Base-by-base conservation (phyloP, 257 asterid species). In the Linderniella brevidens region DNA sequence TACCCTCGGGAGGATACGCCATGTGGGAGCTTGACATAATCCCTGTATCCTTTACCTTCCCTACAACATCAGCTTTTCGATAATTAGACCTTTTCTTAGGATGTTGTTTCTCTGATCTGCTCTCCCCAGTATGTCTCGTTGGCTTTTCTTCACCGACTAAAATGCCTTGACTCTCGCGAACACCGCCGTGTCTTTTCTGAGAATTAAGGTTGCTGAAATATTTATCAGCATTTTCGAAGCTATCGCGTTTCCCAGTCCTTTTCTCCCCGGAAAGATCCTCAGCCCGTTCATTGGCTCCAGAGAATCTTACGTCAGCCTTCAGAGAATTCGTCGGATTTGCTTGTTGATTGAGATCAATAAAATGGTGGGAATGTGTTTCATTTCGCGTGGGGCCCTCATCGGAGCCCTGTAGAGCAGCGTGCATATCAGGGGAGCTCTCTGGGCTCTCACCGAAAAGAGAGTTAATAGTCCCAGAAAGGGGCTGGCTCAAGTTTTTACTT, bases 201-300 rank as follows among this genome's bases (percentile, higher is more conserved):
- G 57, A 17, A 52, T 64, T 55, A 56, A 50, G 65, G 41, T 74
- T 66, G 69, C 86, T 41, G 49, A 53, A 53, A 47, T 54, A 58
- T 62, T 70, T 78, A 67, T 37, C 68, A 54, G 68, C 60, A 52
- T 40, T 72, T 47, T 66, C 80, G 48, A 61, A 49, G 49, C 55
- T 58, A 55, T 76, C 81, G 56, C 71, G 69, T 65, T 78, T 76
- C 42, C 71, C 79, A 38, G 70, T 54, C 68, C 70, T 71, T 62
- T 74, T 92, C 38, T 54, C 71, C 55, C 59, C 69, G 41, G 61
- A 52, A 62, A 67, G 59, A 39, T 53, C 63, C 52, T 72, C 75
- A 43, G 62, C 58, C 64, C 40, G 55, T 53, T 51, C 70, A 60
- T 50, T 58, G 50, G 64, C 58, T 61, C 79, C 83, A 48, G 49